Base-by-base conservation (phyloP, 1,284 basidiomycete genomes). In the Sparassis latifolia region DNA sequence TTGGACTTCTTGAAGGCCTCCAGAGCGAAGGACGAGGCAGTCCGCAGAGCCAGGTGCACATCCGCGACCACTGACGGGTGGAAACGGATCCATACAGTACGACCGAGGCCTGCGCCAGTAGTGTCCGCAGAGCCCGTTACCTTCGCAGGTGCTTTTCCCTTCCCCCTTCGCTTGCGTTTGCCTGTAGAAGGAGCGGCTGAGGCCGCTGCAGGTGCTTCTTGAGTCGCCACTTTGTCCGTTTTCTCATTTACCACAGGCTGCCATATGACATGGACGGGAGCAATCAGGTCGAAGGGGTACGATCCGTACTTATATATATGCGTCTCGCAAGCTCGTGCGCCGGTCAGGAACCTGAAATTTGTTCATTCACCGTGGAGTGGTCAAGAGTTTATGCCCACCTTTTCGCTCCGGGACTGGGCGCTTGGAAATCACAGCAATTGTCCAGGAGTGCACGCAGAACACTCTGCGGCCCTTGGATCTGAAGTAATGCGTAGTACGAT, bases 231-330 rank as follows among this genome's bases (percentile, higher is more conserved):
- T 7, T 12, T 7, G 5, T 31, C n/a, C 10, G 12, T n/a, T 2
- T 55, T 28, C 29, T 58, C 40, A 6, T 61, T 45, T 2, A 73
- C 9, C 9, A 54, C 27, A 5, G 75, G 76, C 45, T 73, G 74
- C 93, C 93, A 97, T 10, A 95, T 68, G 31, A 95, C 66, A 4
- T 79, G 80, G 1, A 78, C 72, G 3, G 92, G 90, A 0, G 80
- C 82, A 31, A 95, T 77, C 28, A 92, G 67, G 10, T 73, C 77
- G 33, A 78, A 76, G 0, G 92, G 92, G 65, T 88, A 94, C 2
- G 69, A 57, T 2, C 75, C 76, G 10, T 73, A 70, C 51, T 77
- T 76, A 62, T 89, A 92, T 9, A 89, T 71, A 55, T 75, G 71
- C 3, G 81, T 84, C 51, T 86, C 79, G 42, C 76, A 73, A 2